Evolutionary conservation across 306 rosid genomes (phyloP).

Genomic region (Ormosia semicastrata): DNA sequence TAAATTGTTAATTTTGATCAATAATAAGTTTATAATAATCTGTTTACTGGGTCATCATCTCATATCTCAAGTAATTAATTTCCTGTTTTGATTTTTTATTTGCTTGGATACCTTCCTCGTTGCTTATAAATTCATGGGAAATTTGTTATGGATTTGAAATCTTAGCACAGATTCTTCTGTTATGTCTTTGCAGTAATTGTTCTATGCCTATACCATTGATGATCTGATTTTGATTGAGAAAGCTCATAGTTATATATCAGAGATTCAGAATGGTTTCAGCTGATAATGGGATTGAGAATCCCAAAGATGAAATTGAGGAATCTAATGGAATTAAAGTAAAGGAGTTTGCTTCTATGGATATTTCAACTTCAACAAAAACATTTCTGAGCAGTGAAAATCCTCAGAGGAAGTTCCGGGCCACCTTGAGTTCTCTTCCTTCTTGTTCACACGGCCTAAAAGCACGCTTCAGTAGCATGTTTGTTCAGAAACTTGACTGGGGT

Average conservation of each 20-base stretch:
- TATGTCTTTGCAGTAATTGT: slow-evolving; percentile 12
- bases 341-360: slow-evolving; percentile 40
- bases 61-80: neutral
- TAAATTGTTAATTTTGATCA: neutral
- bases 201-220: slow-evolving; percentile 7
- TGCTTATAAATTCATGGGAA: neutral
- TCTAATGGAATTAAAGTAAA: slow-evolving; percentile 40
- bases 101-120: neutral
- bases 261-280: slow-evolving; percentile 59
- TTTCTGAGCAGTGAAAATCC: slow-evolving; percentile 42
- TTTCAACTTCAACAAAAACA: slow-evolving; percentile 42
- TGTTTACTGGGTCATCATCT: slow-evolving; percentile 1
- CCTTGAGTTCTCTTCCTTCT: slow-evolving; percentile 38
- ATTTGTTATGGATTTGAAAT: neutral
- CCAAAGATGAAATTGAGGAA: slow-evolving; percentile 55
- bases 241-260: slow-evolving; percentile 4
- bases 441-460: slow-evolving; percentile 43
- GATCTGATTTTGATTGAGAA: slow-evolving; percentile 24
- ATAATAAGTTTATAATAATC: neutral
- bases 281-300: slow-evolving; percentile 44
- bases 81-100: neutral
- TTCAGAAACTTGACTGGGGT: slow-evolving; percentile 64
- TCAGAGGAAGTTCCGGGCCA: slow-evolving; percentile 27
- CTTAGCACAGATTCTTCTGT: slow-evolving; percentile 1
- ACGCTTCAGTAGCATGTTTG: slow-evolving; percentile 50